Evolutionary conservation across 2,329 filamentous ascomycete genomes (phyloP), one percentile per base, ranked within the genome.

Genomic region (Epichloe gansuensis): DNA sequence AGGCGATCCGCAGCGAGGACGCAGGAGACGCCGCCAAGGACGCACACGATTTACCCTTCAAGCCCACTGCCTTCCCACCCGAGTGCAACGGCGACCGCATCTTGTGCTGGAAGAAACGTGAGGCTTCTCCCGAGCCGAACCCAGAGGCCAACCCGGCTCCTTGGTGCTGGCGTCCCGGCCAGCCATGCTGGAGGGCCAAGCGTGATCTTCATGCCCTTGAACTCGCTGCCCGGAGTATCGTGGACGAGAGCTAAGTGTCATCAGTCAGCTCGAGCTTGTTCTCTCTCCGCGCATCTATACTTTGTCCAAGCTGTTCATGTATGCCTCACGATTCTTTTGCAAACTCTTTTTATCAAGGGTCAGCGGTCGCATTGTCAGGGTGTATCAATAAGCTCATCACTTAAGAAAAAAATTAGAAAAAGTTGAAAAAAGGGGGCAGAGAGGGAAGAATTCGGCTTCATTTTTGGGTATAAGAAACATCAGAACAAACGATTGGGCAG

Each of bases 171-270:
- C 60, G 62, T 38, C 45, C 50, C 39, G 72, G 74, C 53, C 62
- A 70, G 57, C 58, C 65, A 21, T 77, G 75, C 68, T 67, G 66
- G 66, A 68, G 64, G 56, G 71, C 68, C 54, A 66, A 66, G 59
- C 67, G 71, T 45, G 62, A 64, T 39, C 52, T 68, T 34, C 50
- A 59, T 5, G 60, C 59, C 15, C 58, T 67, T 44, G 54, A 60
- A 46, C 44, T 55, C 5, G 63, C 58, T 48, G 66, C 65, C 43
- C 60, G 60, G 7, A 54, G 53, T 49, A 61, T 68, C 44, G 34
- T 64, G 17, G 60, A 62, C 1, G 51, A 34, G 9, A 45, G 23
- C 15, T 48, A 25, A 28, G 13, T 8, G 35, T 31, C 28, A 28
- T 28, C 28, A 28, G 3, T 31, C 28, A 31, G 8, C 28, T 31